These are phyloP conservation scores for Stromatinia cepivora DNA, from an alignment of 2,329 filamentous ascomycete species.

Conservation along the genomic window DNA sequence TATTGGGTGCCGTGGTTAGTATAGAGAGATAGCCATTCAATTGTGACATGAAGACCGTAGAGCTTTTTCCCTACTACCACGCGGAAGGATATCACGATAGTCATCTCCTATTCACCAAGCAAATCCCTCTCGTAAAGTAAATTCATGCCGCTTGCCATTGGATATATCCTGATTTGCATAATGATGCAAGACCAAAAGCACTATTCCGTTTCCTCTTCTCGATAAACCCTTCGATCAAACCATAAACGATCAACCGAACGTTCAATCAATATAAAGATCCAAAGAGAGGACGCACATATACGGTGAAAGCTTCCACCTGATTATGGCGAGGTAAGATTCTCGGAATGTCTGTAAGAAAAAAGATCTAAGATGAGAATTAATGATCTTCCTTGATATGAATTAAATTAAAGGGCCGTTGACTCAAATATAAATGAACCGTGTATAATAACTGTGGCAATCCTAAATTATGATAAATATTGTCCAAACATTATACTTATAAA, in stretches of 20 bases:
- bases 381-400: not conserved
- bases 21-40: not conserved
- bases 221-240: not conserved
- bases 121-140: not conserved
- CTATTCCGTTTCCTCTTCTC: not conserved
- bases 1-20: not conserved
- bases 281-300: not conserved
- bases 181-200: not conserved
- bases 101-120: not conserved
- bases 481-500: too few relatives aligned
- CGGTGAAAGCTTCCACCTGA: not conserved
- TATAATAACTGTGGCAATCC: too few relatives aligned
- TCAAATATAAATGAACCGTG: too few relatives aligned
- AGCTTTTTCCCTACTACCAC: not conserved
- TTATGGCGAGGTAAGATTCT: not conserved
- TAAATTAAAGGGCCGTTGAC: too few relatives aligned
- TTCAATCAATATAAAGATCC: not conserved
- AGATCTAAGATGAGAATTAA: too few relatives aligned
- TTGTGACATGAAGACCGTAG: not conserved
- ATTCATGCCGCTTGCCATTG: too few relatives aligned
- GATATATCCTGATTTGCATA: too few relatives aligned
- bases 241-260: not conserved
- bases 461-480: too few relatives aligned
- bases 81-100: not conserved
- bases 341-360: not conserved